A percentile compares a stretch with the other conserved stretches of the same genome.
These are phyloP conservation scores for Penicillium sp. DNA, from an alignment of 2,329 filamentous ascomycete species.

Conservation along the genomic window DNA sequence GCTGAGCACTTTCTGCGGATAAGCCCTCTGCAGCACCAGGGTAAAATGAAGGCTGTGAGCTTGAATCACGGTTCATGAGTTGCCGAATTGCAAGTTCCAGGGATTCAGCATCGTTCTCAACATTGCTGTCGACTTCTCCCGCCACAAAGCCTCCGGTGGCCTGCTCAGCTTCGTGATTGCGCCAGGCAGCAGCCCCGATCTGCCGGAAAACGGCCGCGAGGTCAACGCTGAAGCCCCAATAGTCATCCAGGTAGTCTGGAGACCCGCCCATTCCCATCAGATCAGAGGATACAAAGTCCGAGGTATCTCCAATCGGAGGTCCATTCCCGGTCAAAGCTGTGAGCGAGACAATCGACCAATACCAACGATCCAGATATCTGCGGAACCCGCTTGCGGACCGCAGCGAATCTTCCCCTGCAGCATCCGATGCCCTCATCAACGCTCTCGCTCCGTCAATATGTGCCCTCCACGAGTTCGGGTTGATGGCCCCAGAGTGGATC, in stretches of 20 bases:
- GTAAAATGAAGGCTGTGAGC: slow-evolving; percentile 35
- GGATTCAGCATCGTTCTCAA: slow-evolving; percentile 31
- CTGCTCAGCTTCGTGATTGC: slow-evolving; percentile 24
- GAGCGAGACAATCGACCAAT: slow-evolving; percentile 44
- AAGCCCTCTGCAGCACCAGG: slow-evolving; percentile 37
- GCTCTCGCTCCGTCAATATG: slow-evolving; percentile 46
- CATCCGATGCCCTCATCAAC: slow-evolving; percentile 33
- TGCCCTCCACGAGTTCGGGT: slow-evolving; percentile 44
- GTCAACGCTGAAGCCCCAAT: slow-evolving; percentile 45
- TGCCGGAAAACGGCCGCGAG: slow-evolving; percentile 41
- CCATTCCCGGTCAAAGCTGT: slow-evolving; percentile 44
- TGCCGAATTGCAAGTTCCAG: slow-evolving; percentile 37
- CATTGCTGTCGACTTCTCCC: slow-evolving; percentile 22
- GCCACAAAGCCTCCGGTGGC: slow-evolving; percentile 13
- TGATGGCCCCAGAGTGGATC: slow-evolving; percentile 44
- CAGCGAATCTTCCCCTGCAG: slow-evolving; percentile 21
- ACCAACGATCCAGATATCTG: slow-evolving; percentile 43
- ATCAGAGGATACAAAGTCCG: slow-evolving; percentile 18
- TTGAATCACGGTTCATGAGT: slow-evolving; percentile 36
- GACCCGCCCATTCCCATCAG: slow-evolving; percentile 13
- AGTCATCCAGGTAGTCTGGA: slow-evolving; percentile 44
- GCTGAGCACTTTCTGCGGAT: slow-evolving; percentile 32
- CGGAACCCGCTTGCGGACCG: slow-evolving; percentile 35
- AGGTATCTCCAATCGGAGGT: slow-evolving; percentile 33
- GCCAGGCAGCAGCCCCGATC: slow-evolving; percentile 41